These are phyloP conservation scores for Jacaranda mimosifolia DNA, from an alignment of 257 asterid species.

Conservation along the genomic window DNA sequence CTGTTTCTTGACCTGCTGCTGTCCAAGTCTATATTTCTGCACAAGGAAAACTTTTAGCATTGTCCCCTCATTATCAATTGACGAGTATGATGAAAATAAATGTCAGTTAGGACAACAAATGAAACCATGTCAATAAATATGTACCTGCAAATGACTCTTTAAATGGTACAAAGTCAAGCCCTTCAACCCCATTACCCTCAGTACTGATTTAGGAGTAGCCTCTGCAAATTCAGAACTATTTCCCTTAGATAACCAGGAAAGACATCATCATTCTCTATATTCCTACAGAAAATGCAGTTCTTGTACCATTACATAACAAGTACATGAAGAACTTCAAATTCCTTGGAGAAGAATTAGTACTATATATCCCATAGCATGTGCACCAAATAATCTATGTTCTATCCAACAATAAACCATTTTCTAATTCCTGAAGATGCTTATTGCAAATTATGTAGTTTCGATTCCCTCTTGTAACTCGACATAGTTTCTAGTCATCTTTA, in stretches of 20 bases:
- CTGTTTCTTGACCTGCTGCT: slow-evolving; percentile 72
- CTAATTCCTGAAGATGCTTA: not conserved
- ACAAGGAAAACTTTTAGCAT: slow-evolving; percentile 18
- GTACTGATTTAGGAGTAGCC: slow-evolving; percentile 93
- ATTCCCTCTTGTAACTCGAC: too few species aligned
- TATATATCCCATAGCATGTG: too few species aligned
- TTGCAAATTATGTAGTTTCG: not conserved
- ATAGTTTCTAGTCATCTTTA: too few species aligned
- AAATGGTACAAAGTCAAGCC: slow-evolving; percentile 88
- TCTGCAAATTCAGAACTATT: slow-evolving; percentile 59
- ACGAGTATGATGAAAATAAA: not conserved
- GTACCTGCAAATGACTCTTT: slow-evolving; percentile 92
- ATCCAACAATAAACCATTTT: not conserved
- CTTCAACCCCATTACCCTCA: slow-evolving; percentile 88
- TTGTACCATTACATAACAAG: too few species aligned
- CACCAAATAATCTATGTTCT: not conserved
- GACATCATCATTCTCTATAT: too few species aligned
- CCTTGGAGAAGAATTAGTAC: not conserved
- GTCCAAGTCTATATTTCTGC: slow-evolving; percentile 92
- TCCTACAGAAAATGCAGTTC: too few species aligned
- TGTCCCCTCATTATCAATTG: not conserved
- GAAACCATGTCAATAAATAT: not conserved
- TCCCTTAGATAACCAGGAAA: not conserved
- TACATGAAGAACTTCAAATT: too few species aligned
- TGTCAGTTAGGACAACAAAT: not conserved